Evolutionary conservation across 139 green algal genomes (phyloP).

Genomic region (Volvox reticuliferus): DNA sequence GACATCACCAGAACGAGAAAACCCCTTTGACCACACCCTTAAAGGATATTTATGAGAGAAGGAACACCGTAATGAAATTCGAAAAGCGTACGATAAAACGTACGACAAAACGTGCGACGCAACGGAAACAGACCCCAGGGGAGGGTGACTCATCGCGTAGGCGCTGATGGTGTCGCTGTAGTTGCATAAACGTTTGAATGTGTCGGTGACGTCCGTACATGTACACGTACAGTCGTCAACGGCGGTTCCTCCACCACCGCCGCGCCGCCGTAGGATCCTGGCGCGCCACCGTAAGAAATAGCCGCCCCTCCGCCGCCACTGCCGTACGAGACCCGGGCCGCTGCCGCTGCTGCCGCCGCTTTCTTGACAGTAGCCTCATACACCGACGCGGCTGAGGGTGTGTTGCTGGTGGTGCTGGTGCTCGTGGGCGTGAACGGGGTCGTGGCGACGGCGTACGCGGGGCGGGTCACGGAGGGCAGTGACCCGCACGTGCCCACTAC

Average conservation of each 20-base stretch:
- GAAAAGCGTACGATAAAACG: no score
- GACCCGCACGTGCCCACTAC: background rate
- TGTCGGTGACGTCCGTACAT: constrained; percentile 14
- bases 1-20: no score
- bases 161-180: no score
- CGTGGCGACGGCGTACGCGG: background rate
- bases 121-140: no score
- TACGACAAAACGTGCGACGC: no score
- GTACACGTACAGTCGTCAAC: background rate
- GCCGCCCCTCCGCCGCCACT: background rate
- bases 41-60: no score
- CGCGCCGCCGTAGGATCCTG: no score
- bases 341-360: background rate
- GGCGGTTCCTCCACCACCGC: background rate
- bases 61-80: no score
- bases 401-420: background rate
- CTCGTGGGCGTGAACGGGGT: constrained; percentile 4
- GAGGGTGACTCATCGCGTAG: no score
- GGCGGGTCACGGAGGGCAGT: background rate
- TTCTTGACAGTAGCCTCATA: background rate
- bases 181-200: background rate
- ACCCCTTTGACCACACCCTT: no score
- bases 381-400: background rate
- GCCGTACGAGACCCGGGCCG: background rate
- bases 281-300: background rate